Conservation (phyloP, 768 basidiomycete species). For the Agaricus bisporus region DNA sequence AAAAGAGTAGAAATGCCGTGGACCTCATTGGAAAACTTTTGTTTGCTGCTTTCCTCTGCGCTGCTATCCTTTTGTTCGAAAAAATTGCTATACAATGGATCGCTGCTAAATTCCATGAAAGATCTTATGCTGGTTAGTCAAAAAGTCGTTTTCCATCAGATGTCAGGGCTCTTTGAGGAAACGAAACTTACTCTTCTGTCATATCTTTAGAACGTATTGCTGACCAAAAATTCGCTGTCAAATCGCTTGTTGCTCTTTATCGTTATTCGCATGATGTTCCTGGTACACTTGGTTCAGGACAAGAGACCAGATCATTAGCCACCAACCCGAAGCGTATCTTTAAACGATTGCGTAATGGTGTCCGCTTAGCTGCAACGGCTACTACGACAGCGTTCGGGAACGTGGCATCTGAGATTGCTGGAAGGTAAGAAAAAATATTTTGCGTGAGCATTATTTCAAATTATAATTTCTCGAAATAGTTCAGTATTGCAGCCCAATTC, state of each 20-base stretch:
- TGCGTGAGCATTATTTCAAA: background rate
- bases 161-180: slow-evolving; percentile 7
- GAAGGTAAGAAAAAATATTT: slow-evolving; percentile 27
- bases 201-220: slow-evolving; percentile 60
- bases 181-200: background rate
- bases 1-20: slow-evolving; percentile 35
- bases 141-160: background rate
- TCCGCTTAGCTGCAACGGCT: slow-evolving; percentile 68
- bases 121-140: slow-evolving; percentile 54
- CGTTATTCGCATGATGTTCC: slow-evolving; percentile 69
- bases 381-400: slow-evolving; percentile 70
- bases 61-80: slow-evolving; percentile 67
- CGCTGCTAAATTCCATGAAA: slow-evolving; percentile 74
- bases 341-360: slow-evolving; percentile 65
- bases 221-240: slow-evolving; percentile 77
- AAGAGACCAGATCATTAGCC: slow-evolving; percentile 27
- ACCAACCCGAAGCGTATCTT: slow-evolving; percentile 58
- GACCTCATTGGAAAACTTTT: slow-evolving; percentile 57
- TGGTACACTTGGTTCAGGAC: slow-evolving; percentile 46
- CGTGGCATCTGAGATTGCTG: slow-evolving; percentile 49
- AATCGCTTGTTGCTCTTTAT: slow-evolving; percentile 69
- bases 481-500: slow-evolving; percentile 88
- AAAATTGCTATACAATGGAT: slow-evolving; percentile 88
- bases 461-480: slow-evolving; percentile 14
- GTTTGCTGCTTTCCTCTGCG: slow-evolving; percentile 67